Conservation (phyloP, 305 asterid genomes). For the Stenogyne calaminthoides region DNA sequence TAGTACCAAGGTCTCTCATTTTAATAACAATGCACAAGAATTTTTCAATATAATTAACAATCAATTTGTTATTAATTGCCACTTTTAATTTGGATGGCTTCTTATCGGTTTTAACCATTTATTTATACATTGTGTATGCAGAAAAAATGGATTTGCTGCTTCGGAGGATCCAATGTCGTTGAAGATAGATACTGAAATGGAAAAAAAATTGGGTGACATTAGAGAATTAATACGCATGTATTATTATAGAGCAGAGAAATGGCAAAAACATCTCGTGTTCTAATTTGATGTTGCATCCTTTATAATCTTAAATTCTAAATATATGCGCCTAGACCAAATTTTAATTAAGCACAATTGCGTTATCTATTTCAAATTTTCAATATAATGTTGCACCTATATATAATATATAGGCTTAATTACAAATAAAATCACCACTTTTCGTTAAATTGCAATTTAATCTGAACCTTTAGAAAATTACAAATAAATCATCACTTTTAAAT, state of each 20-base stretch:
- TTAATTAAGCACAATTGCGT: background rate
- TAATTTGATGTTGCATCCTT: background rate
- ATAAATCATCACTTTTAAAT: too few relatives aligned
- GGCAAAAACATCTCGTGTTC: background rate
- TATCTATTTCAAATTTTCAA: background rate
- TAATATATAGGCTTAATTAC: too few relatives aligned
- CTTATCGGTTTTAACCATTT: background rate
- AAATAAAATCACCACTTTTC: too few relatives aligned
- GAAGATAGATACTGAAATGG: background rate
- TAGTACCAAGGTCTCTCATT: slow-evolving; percentile 29
- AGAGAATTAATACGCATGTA: background rate
- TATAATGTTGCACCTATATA: background rate
- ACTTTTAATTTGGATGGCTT: too few relatives aligned
- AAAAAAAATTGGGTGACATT: background rate
- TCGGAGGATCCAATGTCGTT: slow-evolving; percentile 32
- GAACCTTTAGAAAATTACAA: too few relatives aligned
- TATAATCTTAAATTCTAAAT: too few relatives aligned
- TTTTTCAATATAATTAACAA: background rate
- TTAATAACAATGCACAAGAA: background rate
- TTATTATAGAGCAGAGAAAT: slow-evolving; percentile 19
- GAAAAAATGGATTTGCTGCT: slow-evolving; percentile 78
- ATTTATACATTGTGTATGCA: slow-evolving; percentile 36
- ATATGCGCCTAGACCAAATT: too few relatives aligned
- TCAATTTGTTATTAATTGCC: background rate
- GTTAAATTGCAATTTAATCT: too few relatives aligned